Conservation (phyloP, 306 rosid genomes). For the Vigna angularis region DNA sequence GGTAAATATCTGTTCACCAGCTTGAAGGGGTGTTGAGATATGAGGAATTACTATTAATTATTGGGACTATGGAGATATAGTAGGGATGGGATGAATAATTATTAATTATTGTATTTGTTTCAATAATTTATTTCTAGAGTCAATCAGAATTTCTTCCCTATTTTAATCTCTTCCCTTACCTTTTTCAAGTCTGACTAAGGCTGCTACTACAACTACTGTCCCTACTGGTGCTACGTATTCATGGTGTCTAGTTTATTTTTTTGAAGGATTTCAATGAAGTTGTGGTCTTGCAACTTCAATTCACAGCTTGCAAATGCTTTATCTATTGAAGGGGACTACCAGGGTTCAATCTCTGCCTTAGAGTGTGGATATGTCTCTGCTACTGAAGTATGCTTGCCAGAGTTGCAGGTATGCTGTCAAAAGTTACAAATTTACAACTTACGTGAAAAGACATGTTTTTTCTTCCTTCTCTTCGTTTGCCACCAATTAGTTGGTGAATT, state of each 20-base stretch:
- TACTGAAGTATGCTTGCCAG: conserved; percentile 69
- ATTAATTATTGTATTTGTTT: no score
- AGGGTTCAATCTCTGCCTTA: conserved; percentile 75
- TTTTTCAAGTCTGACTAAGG: not conserved
- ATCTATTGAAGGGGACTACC: conserved; percentile 87
- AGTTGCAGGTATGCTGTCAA: conserved; percentile 76
- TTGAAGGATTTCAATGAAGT: conserved; percentile 75
- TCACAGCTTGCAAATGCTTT: conserved; percentile 97
- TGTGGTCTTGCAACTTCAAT: conserved; percentile 97
- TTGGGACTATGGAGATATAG: no score
- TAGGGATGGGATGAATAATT: no score
- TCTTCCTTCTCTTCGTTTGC: conserved; percentile 34
- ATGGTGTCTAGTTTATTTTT: conserved; percentile 39
- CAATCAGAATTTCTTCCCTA: no score
- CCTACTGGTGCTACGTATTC: conserved; percentile 19
- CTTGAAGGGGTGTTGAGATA: no score
- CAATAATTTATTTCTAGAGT: no score
- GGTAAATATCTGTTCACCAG: no score
- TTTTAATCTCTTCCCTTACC: no score
- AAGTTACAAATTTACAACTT: conserved; percentile 29
- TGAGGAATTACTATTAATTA: no score
- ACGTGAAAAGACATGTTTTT: conserved; percentile 25
- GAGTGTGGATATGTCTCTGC: conserved; percentile 79
- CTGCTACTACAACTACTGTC: not conserved
- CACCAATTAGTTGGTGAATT: conserved; percentile 13